A percentile compares a stretch with the other conserved stretches of the same genome.
phyloP scores from a whole-genome alignment of 805 yeast genomes.

The Candida endomychidarum region DNA sequence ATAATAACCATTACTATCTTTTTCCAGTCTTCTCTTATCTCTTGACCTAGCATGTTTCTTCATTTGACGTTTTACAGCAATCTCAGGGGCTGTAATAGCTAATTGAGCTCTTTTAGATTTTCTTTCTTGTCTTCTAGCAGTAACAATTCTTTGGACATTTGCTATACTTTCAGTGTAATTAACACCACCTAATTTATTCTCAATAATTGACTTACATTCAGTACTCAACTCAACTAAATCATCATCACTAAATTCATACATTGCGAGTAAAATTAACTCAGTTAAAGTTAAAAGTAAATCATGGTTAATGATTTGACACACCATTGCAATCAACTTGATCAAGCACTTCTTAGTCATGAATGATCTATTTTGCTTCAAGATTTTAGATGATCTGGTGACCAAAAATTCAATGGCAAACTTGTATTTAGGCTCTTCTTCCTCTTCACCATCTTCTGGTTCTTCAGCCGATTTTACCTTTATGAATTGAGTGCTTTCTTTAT shows the following conservation, averaged over 20 bases:
- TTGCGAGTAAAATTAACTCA: constrained; percentile 53
- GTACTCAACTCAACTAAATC: constrained; percentile 54
- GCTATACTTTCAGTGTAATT: constrained; percentile 63
- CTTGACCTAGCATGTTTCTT: constrained; percentile 73
- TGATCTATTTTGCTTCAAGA: constrained; percentile 62
- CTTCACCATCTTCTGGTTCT: neutral
- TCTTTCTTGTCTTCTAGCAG: constrained; percentile 70
- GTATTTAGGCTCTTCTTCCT: constrained; percentile 18
- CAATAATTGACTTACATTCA: constrained; percentile 69
- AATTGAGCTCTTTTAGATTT: constrained; percentile 71
- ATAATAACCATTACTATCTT: constrained; percentile 75
- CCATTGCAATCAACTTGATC: constrained; percentile 69
- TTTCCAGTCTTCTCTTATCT: constrained; percentile 72
- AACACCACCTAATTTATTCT: constrained; percentile 67
- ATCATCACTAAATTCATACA: constrained; percentile 50
- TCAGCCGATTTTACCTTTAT: constrained; percentile 15
- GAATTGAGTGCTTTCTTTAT: constrained; percentile 39
- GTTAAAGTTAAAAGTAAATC: constrained; percentile 44
- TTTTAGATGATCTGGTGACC: constrained; percentile 58
- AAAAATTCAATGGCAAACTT: constrained; percentile 57
- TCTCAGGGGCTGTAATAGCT: constrained; percentile 76
- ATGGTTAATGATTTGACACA: constrained; percentile 47
- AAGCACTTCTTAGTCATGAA: constrained; percentile 62
- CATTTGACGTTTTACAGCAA: constrained; percentile 74
- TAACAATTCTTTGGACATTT: constrained; percentile 60